Percentiles rank a stretch among this genome's conserved stretches.
Conservation (phyloP, 2,329 filamentous ascomycete species). For the Fusarium austroafricanum region DNA sequence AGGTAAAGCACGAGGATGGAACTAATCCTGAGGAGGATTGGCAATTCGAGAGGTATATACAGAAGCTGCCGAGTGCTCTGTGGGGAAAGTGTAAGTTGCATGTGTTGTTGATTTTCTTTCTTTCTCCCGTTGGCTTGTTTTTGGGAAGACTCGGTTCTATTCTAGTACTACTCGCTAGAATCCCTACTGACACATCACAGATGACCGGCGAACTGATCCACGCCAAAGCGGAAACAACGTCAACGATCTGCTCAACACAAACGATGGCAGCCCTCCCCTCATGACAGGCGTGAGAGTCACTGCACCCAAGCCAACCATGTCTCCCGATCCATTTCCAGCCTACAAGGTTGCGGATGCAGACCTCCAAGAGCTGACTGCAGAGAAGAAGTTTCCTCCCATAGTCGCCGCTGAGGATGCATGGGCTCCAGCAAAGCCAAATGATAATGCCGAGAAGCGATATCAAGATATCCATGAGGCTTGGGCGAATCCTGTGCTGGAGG, state of each 20-base stretch:
- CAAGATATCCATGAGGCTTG: neutral
- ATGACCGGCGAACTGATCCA: constrained; percentile 1
- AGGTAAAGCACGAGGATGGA: neutral
- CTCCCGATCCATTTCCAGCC: constrained; percentile 1
- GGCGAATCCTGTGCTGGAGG: neutral
- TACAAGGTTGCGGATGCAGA: constrained; percentile 9
- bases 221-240: constrained; percentile 7
- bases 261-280: neutral
- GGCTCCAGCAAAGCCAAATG: neutral
- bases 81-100: neutral
- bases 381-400: neutral
- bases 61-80: constrained; percentile 1
- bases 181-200: neutral
- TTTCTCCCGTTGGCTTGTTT: rapidly evolving
- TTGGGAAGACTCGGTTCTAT: neutral
- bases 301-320: neutral
- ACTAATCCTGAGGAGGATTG: neutral
- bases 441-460: neutral
- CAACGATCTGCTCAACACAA: neutral
- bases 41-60: constrained; percentile 2
- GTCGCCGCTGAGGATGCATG: neutral
- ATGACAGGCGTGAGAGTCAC: constrained; percentile 13
- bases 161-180: no score
- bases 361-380: neutral
- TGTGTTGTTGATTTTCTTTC: no score